Conservation (phyloP, 257 asterid species). For the Fraxinus excelsior region DNA sequence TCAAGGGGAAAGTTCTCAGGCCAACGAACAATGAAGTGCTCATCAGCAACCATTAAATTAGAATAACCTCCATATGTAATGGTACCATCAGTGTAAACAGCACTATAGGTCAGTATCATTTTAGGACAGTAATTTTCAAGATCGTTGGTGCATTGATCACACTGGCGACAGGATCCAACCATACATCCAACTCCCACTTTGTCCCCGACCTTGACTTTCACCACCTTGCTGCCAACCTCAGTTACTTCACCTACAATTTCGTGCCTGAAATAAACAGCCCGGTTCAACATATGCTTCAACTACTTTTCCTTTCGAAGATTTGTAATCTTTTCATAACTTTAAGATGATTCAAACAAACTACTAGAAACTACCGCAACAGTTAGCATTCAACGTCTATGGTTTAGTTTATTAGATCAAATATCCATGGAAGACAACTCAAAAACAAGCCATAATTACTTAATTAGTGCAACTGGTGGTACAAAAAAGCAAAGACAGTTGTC, state of each 20-base stretch:
- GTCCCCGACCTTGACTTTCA: constrained; percentile 56
- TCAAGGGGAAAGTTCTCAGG: constrained; percentile 55
- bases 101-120: constrained; percentile 36
- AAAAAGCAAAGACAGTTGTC: neutral
- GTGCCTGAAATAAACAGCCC: constrained; percentile 41
- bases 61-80: constrained; percentile 66
- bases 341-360: neutral
- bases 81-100: constrained; percentile 37
- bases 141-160: constrained; percentile 45
- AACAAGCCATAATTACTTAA: neutral
- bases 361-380: neutral
- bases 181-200: constrained; percentile 67
- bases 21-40: constrained; percentile 57
- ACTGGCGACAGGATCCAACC: constrained; percentile 61
- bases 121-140: constrained; percentile 56
- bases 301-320: neutral
- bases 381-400: neutral
- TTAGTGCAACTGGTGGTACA: neutral
- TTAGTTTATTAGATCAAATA: neutral
- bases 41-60: constrained; percentile 48
- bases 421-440: neutral
- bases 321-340: neutral
- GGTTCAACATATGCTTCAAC: neutral
- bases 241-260: constrained; percentile 68
- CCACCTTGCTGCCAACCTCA: constrained; percentile 57